Evolutionary conservation across 139 green algal genomes (phyloP), one percentile per base, ranked within the genome.

Genomic region (Chlorella sp.): DNA sequence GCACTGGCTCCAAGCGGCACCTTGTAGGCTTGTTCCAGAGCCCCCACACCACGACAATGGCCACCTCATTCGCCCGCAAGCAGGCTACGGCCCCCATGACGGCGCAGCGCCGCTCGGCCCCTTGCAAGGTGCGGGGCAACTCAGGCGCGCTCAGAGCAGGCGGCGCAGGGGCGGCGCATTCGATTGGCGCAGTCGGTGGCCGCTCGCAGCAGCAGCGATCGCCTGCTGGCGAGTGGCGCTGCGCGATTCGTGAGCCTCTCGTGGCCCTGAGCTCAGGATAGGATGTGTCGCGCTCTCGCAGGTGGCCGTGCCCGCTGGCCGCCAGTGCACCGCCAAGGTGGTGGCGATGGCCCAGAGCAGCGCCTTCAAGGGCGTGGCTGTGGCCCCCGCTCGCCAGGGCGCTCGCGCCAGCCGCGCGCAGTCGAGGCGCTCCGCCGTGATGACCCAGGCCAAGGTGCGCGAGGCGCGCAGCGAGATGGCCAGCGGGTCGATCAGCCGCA

Each of bases 361-460:
- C 67, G 62, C 70, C 35, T 80, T 80, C 74, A 68, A 72, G 67
- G 74, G 67, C 65, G 35, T 61, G 30, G 65, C 68, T 61, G 77
- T 78, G 33, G 71, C 72, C n/a, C 42, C 49, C 50, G 50, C 61
- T 34, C 30, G 31, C 20, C 73, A 60, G 20, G 69, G 23, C 62
- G 31, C 70, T 31, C 62, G 65, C 31, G 42, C 69, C 35, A 50
- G 60, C 49, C 68, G 76, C 33, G 67, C 60, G 36, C 36, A 67
- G 63, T 85, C 79, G 5, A 60, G 79, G 26, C 61, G 79, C 30
- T 74, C 67, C n/a, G 77, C 79, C 31, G 83, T 88, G 24, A 31
- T 72, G 35, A 81, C 79, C 62, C 63, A 88, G 83, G 83, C 83
- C 35, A 82, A 83, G 82, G 73, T 69, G 67, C 34, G 72, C 23